Evolutionary conservation across 2,329 filamentous ascomycete genomes (phyloP).

Genomic region (Capronia coronata): DNA sequence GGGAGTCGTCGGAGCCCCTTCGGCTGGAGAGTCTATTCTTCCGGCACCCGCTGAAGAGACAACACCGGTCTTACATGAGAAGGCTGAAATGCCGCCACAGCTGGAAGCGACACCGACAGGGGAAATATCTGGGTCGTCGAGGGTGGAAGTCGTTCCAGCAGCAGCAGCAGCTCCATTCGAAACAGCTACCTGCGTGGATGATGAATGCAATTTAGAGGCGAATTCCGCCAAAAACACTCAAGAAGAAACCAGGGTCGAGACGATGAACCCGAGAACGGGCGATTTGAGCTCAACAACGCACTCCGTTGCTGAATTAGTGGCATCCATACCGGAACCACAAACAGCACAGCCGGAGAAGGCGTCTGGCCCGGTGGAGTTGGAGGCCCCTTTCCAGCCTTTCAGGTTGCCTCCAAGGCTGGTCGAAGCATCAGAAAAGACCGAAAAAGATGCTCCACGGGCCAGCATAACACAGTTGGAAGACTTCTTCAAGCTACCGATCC

Average conservation of each 20-base stretch:
- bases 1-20: conserved; percentile 7
- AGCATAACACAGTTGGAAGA: conserved; percentile 15
- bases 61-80: conserved; percentile 5
- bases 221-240: not conserved
- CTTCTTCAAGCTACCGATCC: conserved; percentile 17
- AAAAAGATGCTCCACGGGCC: conserved; percentile 12
- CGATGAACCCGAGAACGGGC: not conserved
- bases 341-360: conserved; percentile 5
- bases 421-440: conserved; percentile 6
- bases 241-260: not conserved
- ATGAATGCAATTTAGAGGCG: not conserved
- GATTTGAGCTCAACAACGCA: conserved; percentile 3
- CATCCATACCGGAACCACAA: conserved; percentile 8
- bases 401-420: conserved; percentile 22
- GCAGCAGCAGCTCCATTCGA: not conserved
- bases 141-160: not conserved
- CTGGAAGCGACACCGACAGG: not conserved
- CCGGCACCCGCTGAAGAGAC: conserved; percentile 16
- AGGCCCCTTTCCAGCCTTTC: conserved; percentile 24
- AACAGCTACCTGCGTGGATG: not conserved
- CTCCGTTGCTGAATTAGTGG: conserved; percentile 27
- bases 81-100: not conserved
- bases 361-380: conserved; percentile 19
- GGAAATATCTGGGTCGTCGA: not conserved
- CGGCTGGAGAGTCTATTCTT: conserved; percentile 5